A percentile compares a stretch with the other conserved stretches of the same genome.
phyloP scores from a whole-genome alignment of 2,329 filamentous ascomycete species.

The Clarireedia homoeocarpa region DNA sequence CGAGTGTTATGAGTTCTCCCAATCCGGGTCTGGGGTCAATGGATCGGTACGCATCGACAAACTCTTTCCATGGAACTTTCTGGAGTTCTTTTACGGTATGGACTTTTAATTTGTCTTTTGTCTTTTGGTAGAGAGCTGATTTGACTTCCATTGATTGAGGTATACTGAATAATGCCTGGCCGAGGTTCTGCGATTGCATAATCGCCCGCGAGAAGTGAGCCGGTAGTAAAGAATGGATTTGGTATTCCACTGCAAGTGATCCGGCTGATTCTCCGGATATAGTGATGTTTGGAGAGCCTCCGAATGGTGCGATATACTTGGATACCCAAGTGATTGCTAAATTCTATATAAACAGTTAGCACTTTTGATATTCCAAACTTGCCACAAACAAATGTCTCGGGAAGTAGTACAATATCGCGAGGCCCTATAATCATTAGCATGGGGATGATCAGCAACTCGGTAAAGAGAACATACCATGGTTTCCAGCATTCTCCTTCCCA shows the following conservation, averaged over 20 bases:
- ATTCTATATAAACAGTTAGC: conserved; percentile 29
- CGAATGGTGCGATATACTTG: conserved; percentile 48
- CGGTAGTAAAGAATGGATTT: conserved; percentile 8
- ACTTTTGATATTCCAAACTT: too few relatives aligned
- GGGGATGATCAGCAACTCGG: too few relatives aligned
- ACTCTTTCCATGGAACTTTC: background rate
- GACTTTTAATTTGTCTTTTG: background rate
- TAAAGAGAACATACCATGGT: background rate
- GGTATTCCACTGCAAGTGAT: background rate
- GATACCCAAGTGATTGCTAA: conserved; percentile 50
- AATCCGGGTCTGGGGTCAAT: background rate
- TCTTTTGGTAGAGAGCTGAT: background rate
- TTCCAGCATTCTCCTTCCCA: conserved; percentile 1
- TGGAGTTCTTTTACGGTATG: conserved; percentile 3
- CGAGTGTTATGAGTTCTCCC: background rate
- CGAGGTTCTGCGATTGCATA: conserved; percentile 11
- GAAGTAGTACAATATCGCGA: background rate
- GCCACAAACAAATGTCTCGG: too few relatives aligned
- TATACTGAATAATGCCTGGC: background rate
- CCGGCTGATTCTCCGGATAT: conserved; percentile 51
- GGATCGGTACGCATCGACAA: background rate
- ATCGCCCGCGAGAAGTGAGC: conserved; percentile 6
- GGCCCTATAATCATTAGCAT: too few relatives aligned
- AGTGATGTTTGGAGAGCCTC: conserved; percentile 50
- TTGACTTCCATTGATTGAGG: conserved; percentile 3